Evolutionary conservation across 2,329 filamentous ascomycete genomes (phyloP), one percentile per base, ranked within the genome.

Genomic region (Rhynchosporium secalis): DNA sequence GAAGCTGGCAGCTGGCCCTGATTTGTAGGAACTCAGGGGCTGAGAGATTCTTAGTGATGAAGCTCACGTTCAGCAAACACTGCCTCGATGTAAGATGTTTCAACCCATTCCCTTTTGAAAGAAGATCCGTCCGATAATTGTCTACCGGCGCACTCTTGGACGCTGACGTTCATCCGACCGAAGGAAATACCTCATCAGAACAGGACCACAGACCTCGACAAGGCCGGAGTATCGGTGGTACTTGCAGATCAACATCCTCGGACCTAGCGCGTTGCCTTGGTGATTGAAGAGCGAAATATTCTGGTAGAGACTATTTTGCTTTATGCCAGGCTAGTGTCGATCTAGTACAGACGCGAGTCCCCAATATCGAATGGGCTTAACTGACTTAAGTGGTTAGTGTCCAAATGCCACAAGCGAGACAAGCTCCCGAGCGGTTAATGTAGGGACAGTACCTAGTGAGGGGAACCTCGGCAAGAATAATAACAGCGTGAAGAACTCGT

Each of bases 241-340:
- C 4, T 20, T 56, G 52, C 36, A 45, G 52, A 56, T 31, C 52
- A 28, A 10, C n/a, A 45, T 15, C 2, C 31, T 4, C 45, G 26
- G 40, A 15, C 38, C 31, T 2, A 28, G 10, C 45, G 38, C 31
- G 15, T 40, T 6, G 38, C 41, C 28, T 33, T 13, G 26, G 26
- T 56, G 54, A 40, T 40, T 56, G 40, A 29, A 10, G 33, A 56
- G 28, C 40, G 54, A 56, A 56, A 56, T 28, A 29, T 33, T 33
- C 54, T 45, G 46, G 54, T 46, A 33, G 45, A 56, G 26, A 46
- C 38, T 46, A 56, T 31, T 45, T 36, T 31, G 26, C 15, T 4
- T 26, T 20, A 38, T 9, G 29, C 7, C 31, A 13, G n/a, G 10
- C 33, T 33, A 36, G 54, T 28, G 54, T 28, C 33, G 20, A 12